Evolutionary conservation across 2,329 filamentous ascomycete species (phyloP).

Genomic region (Didymella lethalis): DNA sequence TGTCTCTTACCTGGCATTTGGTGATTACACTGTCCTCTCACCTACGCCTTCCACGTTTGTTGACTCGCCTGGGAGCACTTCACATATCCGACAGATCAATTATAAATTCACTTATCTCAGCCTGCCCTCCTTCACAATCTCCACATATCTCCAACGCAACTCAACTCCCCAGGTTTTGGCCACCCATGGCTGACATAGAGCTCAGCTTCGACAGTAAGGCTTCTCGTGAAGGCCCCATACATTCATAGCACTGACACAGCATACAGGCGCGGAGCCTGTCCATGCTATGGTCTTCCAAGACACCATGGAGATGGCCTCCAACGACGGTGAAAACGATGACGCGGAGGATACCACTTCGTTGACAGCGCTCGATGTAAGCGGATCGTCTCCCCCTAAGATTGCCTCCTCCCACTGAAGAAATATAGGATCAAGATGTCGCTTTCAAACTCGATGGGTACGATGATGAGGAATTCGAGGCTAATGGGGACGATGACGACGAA

Average conservation of each 20-base stretch:
- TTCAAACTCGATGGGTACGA: constrained; percentile 31
- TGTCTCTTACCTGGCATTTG: not conserved
- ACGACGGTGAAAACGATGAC: constrained; percentile 20
- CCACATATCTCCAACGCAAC: not conserved
- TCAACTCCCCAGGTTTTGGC: not conserved
- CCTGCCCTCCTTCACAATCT: not conserved
- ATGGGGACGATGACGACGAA: constrained; percentile 21
- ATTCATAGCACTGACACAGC: constrained; percentile 7
- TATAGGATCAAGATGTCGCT: constrained; percentile 12
- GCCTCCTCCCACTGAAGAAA: constrained; percentile 9
- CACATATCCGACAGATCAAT: not conserved
- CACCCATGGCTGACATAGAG: constrained; percentile 24
- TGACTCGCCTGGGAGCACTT: constrained; percentile 4
- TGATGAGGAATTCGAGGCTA: constrained; percentile 13
- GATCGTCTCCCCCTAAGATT: not conserved
- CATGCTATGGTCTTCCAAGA: constrained; percentile 16
- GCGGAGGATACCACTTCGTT: constrained; percentile 8
- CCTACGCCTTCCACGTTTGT: not conserved
- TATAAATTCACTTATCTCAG: not conserved
- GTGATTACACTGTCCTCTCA: constrained; percentile 4
- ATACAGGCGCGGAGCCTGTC: constrained; percentile 19
- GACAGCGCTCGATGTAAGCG: constrained; percentile 18
- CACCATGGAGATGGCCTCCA: constrained; percentile 16
- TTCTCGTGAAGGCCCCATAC: not conserved
- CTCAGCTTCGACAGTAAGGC: constrained; percentile 29